These are phyloP conservation scores for Volvariella volvacea DNA, from an alignment of 1,284 basidiomycete genomes.

Conservation along the genomic window DNA sequence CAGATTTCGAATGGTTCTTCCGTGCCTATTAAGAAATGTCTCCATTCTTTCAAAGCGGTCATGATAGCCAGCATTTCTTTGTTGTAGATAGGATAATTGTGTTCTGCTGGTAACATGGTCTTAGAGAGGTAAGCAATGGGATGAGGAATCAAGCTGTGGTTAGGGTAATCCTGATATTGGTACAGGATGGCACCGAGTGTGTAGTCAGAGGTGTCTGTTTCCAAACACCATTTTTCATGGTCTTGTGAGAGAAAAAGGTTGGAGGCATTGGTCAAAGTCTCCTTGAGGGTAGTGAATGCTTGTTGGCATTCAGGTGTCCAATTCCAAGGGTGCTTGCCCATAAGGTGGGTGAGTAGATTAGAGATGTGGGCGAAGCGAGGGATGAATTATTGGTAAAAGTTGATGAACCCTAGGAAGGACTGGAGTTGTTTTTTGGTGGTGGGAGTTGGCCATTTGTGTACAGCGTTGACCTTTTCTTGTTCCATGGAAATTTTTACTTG, in stretches of 20 bases:
- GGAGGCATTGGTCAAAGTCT: conserved; percentile 13
- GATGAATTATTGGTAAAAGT: conserved; percentile 37
- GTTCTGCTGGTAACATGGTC: conserved; percentile 18
- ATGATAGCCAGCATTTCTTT: conserved; percentile 39
- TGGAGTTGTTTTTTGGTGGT: conserved; percentile 17
- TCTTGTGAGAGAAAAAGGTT: conserved; percentile 15
- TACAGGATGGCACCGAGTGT: conserved; percentile 22
- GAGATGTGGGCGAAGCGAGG: conserved; percentile 21
- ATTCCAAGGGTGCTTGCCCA: conserved; percentile 12
- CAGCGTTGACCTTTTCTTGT: conserved; percentile 27
- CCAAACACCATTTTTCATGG: conserved; percentile 16
- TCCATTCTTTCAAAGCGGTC: conserved; percentile 6
- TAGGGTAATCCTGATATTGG: conserved; percentile 18
- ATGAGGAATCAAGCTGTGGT: no score
- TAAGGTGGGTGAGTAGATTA: conserved; percentile 15
- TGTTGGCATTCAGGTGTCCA: conserved; percentile 13
- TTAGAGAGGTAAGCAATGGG: conserved; percentile 23
- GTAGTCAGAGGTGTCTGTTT: conserved; percentile 22
- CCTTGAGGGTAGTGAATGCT: conserved; percentile 18
- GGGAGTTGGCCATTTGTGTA: conserved; percentile 15
- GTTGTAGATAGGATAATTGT: conserved; percentile 42
- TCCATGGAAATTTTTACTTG: conserved; percentile 30
- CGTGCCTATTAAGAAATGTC: conserved; percentile 5
- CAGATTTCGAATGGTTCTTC: conserved; percentile 1
- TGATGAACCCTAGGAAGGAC: conserved; percentile 24